Evolutionary conservation across 2,329 filamentous ascomycete genomes (phyloP), one percentile per base, ranked within the genome.

Genomic region (Clarireedia paspali): DNA sequence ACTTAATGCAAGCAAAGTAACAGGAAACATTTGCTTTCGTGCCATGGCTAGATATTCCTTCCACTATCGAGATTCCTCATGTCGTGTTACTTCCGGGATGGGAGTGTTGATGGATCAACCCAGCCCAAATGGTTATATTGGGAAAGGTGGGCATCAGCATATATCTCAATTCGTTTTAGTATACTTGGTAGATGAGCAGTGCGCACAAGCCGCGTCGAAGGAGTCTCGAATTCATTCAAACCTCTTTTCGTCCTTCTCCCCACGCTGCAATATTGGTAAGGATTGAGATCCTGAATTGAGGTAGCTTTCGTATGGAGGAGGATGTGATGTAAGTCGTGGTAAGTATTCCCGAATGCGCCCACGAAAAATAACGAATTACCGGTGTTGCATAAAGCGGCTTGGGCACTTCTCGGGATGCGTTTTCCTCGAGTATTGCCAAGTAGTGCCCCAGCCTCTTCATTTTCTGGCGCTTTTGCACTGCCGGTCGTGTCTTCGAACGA

Each of bases 71-170:
- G 39, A 20, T 47, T 30, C 20, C 23, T 45, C 24, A 45, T 50
- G 49, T 40, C 38, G 59, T 60, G 58, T 57, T 27, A 55, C 57
- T 40, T 27, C 55, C 48, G 42, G 51, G 30, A 45, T 53, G 53
- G 57, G 46, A 55, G 23, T n/a, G 9, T 9, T n/a, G 15, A 24
- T n/a, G 26, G 14, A 30, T 20, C 23, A 30, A 15, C 14, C 24
- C 17, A 20, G 12, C 23, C 34, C 40, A 10, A 54, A 40, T 9
- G 20, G 40, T 45, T 27, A 24, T 34, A 20, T 24, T 24, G 26
- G 40, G 42, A 30, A 39, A 39, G 12, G 6, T 42, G 45, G 44
- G 20, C 7, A 48, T 40, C 46, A 34, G 36, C 23, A 17, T 20
- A 40, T 26, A 38, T 23, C 26, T 4, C 20, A 27, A 4, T 6